Evolutionary conservation across 2,329 filamentous ascomycete genomes (phyloP).

Genomic region (Penicillium frequentans): DNA sequence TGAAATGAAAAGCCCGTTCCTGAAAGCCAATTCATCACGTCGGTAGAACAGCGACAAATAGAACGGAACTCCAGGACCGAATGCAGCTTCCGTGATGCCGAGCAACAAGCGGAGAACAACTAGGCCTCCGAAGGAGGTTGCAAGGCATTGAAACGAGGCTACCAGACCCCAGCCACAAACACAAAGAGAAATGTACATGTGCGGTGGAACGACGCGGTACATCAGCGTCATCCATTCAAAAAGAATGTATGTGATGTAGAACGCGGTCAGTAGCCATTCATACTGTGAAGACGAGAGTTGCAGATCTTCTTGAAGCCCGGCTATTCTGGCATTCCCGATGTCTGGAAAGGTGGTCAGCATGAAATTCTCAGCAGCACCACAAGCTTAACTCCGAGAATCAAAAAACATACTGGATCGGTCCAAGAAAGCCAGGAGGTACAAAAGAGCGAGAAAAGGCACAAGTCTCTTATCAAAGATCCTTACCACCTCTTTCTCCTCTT

Average conservation of each 20-base stretch:
- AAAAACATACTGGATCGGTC: constrained; percentile 72
- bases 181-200: constrained; percentile 59
- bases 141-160: constrained; percentile 71
- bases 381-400: background rate
- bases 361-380: background rate
- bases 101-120: constrained; percentile 48
- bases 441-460: constrained; percentile 75
- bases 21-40: constrained; percentile 73
- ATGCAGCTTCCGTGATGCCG: constrained; percentile 61
- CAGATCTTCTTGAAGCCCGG: constrained; percentile 57
- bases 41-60: constrained; percentile 65
- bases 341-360: constrained; percentile 35
- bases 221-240: constrained; percentile 69
- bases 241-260: constrained; percentile 64
- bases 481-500: constrained; percentile 72
- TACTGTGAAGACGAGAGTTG: constrained; percentile 57
- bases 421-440: constrained; percentile 83
- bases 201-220: constrained; percentile 60
- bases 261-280: constrained; percentile 62
- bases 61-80: constrained; percentile 63
- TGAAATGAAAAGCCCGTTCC: constrained; percentile 84
- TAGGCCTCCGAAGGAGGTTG: constrained; percentile 61
- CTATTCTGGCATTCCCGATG: constrained; percentile 64
- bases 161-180: constrained; percentile 78
- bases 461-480: constrained; percentile 74